phyloP scores from a whole-genome alignment of 1,284 basidiomycete genomes.

The Rhodofomes roseus region DNA sequence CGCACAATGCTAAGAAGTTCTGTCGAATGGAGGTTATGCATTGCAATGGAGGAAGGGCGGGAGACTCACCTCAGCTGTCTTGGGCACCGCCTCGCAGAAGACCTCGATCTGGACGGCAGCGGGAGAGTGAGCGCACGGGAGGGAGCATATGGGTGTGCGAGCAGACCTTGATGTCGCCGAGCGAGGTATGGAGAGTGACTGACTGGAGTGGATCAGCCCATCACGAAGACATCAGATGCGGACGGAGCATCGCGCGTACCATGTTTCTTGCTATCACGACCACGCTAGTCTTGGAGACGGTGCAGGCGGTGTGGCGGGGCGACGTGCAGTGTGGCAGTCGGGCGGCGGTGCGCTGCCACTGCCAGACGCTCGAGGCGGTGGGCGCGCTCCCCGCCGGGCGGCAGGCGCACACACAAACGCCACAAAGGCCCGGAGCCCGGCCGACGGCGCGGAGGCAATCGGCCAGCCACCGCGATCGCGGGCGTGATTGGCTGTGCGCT shows the following conservation, averaged over 20 bases:
- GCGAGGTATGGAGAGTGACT: constrained; percentile 90
- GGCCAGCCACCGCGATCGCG: neutral
- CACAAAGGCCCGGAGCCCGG: neutral
- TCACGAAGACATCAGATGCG: neutral
- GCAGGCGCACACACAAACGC: neutral
- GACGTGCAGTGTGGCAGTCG: too few relatives aligned
- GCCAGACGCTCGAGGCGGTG: neutral
- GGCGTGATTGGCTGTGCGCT: neutral
- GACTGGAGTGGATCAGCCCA: constrained; percentile 51
- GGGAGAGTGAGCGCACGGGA: neutral
- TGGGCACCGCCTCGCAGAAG: constrained; percentile 95
- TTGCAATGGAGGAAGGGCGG: neutral
- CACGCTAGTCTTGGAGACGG: neutral
- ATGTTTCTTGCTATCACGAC: constrained; percentile 6
- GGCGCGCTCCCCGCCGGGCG: neutral
- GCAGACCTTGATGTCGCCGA: constrained; percentile 90
- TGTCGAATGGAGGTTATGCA: constrained; percentile 27
- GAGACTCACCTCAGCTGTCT: constrained; percentile 78
- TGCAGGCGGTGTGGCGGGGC: neutral
- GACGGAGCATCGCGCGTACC: constrained; percentile 10
- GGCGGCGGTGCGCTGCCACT: neutral
- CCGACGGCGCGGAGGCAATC: too few relatives aligned
- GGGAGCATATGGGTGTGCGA: constrained; percentile 3
- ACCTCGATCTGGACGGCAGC: constrained; percentile 73
- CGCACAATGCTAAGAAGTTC: constrained; percentile 95